Base-by-base conservation (phyloP, 192 early-diverging fungal species). In the Entomortierella parvispora region DNA sequence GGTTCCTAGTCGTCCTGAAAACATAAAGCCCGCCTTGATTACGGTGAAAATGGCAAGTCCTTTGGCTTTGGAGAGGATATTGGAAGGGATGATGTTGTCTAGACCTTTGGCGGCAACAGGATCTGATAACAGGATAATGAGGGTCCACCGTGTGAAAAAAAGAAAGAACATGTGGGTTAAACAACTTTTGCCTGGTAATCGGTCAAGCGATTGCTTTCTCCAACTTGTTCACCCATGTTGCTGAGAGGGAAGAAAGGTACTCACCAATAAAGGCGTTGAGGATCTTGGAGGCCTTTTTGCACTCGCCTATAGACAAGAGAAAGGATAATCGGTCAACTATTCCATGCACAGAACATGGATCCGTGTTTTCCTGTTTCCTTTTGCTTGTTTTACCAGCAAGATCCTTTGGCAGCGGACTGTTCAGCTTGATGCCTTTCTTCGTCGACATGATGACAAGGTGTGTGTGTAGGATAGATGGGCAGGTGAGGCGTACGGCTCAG, bases 11-110 rank as follows among this genome's bases (percentile, higher is more conserved):
- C 95, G 87, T 7, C 94, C 96, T 11, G 93, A 93, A 88, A 92
- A 95, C 8, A 96, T 78, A 65, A 97, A 97, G 3, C 97, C 97
- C 26, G 92, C 97, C 75, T 99, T 99, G 64, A 97, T 68, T 8
- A 96, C 96, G 0, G 93, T 93, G 70, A 99, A 83, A 20, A 99
- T 92, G 56, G 97, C 97, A 22, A 99, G 86, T 14, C 97, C 97
- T 72, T 94, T 91, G 29, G 94, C 94, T 45, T 94, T 89, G 52
- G 69, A 62, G 25, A 93, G 70, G 42, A 94, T 86, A 43, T 83
- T 67, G 20, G 82, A 63, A 22, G 92, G 91, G 61, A 92, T 94
- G 50, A 90, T 83, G 61, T 86, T 88, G 76, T 93, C 90, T 12
- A 86, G 63, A 0, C 87, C 90, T 44, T 80, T 68, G 60, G 74